A percentile compares a stretch with the other conserved stretches of the same genome.
phyloP scores from a whole-genome alignment of 2,329 filamentous ascomycete genomes.

The Neonectria punicea region DNA sequence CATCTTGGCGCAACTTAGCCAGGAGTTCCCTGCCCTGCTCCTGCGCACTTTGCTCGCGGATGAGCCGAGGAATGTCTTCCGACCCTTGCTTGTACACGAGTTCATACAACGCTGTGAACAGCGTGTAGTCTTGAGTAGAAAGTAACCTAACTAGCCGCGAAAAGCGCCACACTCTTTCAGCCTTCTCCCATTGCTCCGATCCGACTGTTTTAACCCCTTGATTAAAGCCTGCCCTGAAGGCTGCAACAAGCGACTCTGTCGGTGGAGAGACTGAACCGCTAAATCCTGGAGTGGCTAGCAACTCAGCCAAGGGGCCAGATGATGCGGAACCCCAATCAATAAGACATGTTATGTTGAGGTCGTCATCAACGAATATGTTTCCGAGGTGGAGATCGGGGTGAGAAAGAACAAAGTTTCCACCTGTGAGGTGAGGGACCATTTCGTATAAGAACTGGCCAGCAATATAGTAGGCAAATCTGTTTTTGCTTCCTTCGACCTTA shows the following conservation, averaged over 20 bases:
- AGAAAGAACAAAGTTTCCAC: slow-evolving; percentile 21
- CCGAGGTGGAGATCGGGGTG: slow-evolving; percentile 41
- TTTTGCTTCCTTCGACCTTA: slow-evolving; percentile 34
- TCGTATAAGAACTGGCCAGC: slow-evolving; percentile 37
- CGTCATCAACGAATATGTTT: slow-evolving; percentile 41
- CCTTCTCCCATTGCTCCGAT: slow-evolving; percentile 18
- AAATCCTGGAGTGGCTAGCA: slow-evolving; percentile 24
- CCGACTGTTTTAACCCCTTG: slow-evolving; percentile 1
- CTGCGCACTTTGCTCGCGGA: slow-evolving; percentile 21
- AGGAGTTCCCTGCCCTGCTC: slow-evolving; percentile 23
- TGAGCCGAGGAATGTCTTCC: slow-evolving; percentile 20
- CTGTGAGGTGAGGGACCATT: slow-evolving; percentile 38
- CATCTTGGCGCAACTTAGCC: slow-evolving; percentile 16
- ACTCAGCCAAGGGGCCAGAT: slow-evolving; percentile 28
- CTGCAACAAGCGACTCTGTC: slow-evolving; percentile 6
- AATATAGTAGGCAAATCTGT: slow-evolving; percentile 37
- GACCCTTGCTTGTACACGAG: slow-evolving; percentile 18
- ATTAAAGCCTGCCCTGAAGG: slow-evolving; percentile 24
- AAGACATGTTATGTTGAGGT: slow-evolving; percentile 39
- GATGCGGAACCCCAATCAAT: slow-evolving; percentile 42
- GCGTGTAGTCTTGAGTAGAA: slow-evolving; percentile 33
- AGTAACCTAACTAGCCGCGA: slow-evolving; percentile 33
- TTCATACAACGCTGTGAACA: slow-evolving; percentile 30
- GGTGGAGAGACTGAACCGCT: not conserved
- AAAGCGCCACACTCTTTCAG: slow-evolving; percentile 32